Evolutionary conservation across 805 yeast genomes (phyloP), one percentile per base, ranked within the genome.

Genomic region (Pichia insulana): DNA sequence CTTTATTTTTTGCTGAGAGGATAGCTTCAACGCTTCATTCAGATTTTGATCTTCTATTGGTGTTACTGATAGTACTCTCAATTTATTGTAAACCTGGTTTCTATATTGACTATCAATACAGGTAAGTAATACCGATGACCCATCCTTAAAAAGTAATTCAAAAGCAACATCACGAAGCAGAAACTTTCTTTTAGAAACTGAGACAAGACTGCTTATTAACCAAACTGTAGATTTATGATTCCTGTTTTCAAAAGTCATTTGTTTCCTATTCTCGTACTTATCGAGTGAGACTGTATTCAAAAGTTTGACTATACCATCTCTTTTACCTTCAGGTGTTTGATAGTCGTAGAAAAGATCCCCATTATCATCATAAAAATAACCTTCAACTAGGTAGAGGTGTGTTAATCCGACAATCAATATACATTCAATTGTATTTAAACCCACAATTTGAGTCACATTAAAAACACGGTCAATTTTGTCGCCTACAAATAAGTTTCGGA

Each of bases 151-250:
- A 48, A 84, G 79, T 53, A 86, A 61, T 54, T 87, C 96, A 30
- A 86, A 55, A 0, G 92, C 95, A 36, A 83, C 83, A 59, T 86
- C 94, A 42, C 95, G 64, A 13, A 87, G 64, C 16, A 87, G 58
- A 52, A 86, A 87, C 31, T 82, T 86, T 40, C 95, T 63, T 48
- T 83, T 84, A 3, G 87, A 77, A 11, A 81, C 74, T 4, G 82
- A 77, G 0, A 77, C 73, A 16, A 88, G 54, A 35, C 73, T 74
- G 5, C 67, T 67, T 17, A 83, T 51, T 19, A 73, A 69, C 92
- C 94, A 85, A 12, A 69, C 62, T 46, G 70, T 70, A 1, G 74
- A 73, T 12, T 67, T 56, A 51, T 80, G 84, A 1, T 58, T 48
- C 15, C 47, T 46, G 9, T n/a, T n/a, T 28, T 5, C 10, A 40